Evolutionary conservation across 1,284 basidiomycete species (phyloP), one percentile per base, ranked within the genome.

Genomic region (Inonotus hispidus): DNA sequence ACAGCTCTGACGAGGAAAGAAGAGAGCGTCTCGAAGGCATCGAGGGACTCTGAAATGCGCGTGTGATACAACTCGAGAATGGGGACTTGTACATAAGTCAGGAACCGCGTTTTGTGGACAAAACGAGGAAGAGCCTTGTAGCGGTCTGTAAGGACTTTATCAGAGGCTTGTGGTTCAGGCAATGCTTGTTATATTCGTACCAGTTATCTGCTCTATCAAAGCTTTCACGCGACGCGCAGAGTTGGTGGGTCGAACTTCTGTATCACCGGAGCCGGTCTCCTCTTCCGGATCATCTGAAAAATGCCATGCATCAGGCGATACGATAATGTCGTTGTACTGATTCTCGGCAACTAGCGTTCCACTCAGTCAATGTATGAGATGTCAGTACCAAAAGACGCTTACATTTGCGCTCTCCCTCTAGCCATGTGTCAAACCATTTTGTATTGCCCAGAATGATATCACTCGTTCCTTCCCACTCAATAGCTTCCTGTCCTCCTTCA

Each of bases 1-100:
- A 98, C 93, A 2, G 90, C 90, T 3, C 94, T 87, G 32, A 95
- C 83, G 66, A 99, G 87, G 0, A 88, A 84, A 19, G 90, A 92
- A 1, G 93, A 92, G 2, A 97, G 77, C 0, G 87, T 89, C 72
- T 98, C 96, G 68, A 98, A 98, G 0, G 95, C 95, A 67, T 98
- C 94, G 10, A 98, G 76, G 2, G 93, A 93, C 3, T 89, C 84
- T 0, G 84, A 80, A 69, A 99, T 87, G 14, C 95, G 86, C 8
- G 79, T 74, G 61, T 86, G 82, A 70, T 97, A 98, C 1, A 82
- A 75, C 58, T 89, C 82, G 6, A 98, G 75, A 2, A 98, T 73
- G 0, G 95, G 94, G 1, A 97, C 76, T 73, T 99, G 96, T 10
- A 97, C 84, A 7, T 81, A 78, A 43, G 89, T 80, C 57, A 98